Evolutionary conservation across 768 basidiomycete genomes (phyloP).

Genomic region (Tulasnella sp.): DNA sequence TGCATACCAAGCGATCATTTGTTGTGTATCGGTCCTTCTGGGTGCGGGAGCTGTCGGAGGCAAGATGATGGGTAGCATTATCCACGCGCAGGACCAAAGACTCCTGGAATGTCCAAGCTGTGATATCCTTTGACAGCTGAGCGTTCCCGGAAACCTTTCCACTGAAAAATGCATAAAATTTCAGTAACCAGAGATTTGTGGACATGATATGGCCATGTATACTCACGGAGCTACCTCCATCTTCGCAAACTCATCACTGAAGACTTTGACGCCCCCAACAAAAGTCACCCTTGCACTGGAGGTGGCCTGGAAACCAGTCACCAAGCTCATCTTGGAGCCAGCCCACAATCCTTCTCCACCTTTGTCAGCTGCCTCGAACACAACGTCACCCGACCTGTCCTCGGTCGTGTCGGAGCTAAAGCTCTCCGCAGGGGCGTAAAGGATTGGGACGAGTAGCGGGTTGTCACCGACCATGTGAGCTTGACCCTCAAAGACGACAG

Average conservation of each 20-base stretch:
- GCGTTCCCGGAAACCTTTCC: conserved; percentile 62
- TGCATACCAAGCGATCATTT: conserved; percentile 46
- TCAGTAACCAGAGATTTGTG: too few relatives aligned
- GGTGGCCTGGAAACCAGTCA: conserved; percentile 81
- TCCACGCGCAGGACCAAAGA: conserved; percentile 70
- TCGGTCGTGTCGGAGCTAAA: conserved; percentile 55
- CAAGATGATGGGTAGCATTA: conserved; percentile 55
- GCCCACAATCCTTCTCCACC: conserved; percentile 76
- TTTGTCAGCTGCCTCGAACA: conserved; percentile 62
- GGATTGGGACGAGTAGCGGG: conserved; percentile 72
- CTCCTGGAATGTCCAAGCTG: conserved; percentile 89
- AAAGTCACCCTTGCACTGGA: conserved; percentile 70
- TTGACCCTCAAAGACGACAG: conserved; percentile 69
- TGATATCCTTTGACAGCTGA: conserved; percentile 61
- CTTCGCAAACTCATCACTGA: conserved; percentile 63
- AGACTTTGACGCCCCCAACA: conserved; percentile 68
- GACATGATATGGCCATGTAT: background rate
- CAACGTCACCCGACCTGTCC: conserved; percentile 43
- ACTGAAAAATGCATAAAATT: conserved; percentile 27
- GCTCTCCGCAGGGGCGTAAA: conserved; percentile 64
- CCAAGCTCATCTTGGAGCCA: conserved; percentile 63
- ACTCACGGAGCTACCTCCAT: conserved; percentile 54
- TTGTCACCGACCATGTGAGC: conserved; percentile 56
- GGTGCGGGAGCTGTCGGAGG: conserved; percentile 47
- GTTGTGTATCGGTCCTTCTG: conserved; percentile 62